Percentiles rank a stretch among this genome's conserved stretches.
These are phyloP conservation scores for Leptographium wingfieldii DNA, from an alignment of 2,329 filamentous ascomycete genomes.

Conservation along the genomic window DNA sequence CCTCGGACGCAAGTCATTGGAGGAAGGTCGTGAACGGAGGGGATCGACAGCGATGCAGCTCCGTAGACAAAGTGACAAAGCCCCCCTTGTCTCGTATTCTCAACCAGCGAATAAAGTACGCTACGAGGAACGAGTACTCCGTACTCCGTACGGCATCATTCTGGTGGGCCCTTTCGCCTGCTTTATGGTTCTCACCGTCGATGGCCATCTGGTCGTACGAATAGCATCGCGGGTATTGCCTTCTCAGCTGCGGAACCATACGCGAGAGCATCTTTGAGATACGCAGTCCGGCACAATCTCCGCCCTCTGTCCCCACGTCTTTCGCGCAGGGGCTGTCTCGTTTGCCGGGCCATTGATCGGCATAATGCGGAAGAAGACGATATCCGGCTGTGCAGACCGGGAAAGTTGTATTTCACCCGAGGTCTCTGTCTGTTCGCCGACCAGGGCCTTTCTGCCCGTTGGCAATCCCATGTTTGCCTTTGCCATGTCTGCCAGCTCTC, in stretches of 20 bases:
- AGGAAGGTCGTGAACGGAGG: neutral
- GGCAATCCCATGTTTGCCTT: neutral
- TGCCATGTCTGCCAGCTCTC: neutral
- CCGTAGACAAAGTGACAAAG: neutral
- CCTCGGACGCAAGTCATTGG: slow-evolving; percentile 1
- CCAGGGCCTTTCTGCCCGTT: neutral
- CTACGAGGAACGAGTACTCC: neutral
- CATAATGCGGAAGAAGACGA: neutral
- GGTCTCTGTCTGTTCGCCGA: neutral
- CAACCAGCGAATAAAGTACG: neutral
- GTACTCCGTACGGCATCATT: too few relatives aligned
- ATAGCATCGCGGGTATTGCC: neutral
- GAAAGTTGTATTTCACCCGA: neutral
- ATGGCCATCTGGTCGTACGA: neutral
- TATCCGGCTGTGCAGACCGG: neutral
- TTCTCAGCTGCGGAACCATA: neutral
- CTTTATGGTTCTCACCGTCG: neutral
- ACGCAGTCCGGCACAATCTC: neutral
- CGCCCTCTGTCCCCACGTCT: neutral
- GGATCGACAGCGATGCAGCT: neutral
- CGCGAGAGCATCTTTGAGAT: neutral
- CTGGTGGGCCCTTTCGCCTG: neutral
- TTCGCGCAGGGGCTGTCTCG: neutral
- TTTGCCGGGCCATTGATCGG: neutral
- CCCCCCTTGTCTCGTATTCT: neutral